Evolutionary conservation across 768 basidiomycete species (phyloP).

Genomic region (Lactarius tabidus): DNA sequence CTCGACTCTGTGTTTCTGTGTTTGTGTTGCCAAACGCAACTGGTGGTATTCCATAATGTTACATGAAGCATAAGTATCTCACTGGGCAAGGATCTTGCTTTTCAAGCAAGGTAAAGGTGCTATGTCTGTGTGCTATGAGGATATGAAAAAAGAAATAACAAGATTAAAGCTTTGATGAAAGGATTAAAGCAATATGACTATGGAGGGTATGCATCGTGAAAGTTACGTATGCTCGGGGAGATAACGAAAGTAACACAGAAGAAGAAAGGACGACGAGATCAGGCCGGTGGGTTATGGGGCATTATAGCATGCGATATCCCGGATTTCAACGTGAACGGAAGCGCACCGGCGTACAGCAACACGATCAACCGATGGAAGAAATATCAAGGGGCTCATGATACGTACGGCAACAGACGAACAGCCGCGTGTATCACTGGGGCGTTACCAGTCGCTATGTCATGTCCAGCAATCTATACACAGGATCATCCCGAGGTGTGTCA

Average conservation of each 20-base stretch:
- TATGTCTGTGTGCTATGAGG: background rate
- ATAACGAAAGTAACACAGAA: background rate
- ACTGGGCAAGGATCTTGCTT: too few species aligned
- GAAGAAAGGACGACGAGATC: background rate
- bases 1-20: too few species aligned
- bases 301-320: background rate
- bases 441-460: constrained; percentile 11
- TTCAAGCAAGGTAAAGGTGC: too few species aligned
- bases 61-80: too few species aligned
- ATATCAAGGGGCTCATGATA: background rate
- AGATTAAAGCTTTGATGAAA: background rate
- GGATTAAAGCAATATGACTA: background rate
- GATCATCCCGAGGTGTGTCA: constrained; percentile 69
- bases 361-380: background rate
- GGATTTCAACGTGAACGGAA: background rate
- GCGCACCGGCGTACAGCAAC: background rate
- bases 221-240: background rate
- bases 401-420: too few species aligned
- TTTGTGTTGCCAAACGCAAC: too few species aligned
- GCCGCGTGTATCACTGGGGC: constrained; percentile 10
- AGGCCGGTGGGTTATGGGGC: background rate
- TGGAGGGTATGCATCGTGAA: background rate
- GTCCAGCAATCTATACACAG: constrained; percentile 32
- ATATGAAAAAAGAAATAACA: constrained; percentile 6
- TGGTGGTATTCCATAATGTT: too few species aligned